Evolutionary conservation across 768 basidiomycete species (phyloP), one percentile per base, ranked within the genome.

Genomic region (Lactarius sp.): DNA sequence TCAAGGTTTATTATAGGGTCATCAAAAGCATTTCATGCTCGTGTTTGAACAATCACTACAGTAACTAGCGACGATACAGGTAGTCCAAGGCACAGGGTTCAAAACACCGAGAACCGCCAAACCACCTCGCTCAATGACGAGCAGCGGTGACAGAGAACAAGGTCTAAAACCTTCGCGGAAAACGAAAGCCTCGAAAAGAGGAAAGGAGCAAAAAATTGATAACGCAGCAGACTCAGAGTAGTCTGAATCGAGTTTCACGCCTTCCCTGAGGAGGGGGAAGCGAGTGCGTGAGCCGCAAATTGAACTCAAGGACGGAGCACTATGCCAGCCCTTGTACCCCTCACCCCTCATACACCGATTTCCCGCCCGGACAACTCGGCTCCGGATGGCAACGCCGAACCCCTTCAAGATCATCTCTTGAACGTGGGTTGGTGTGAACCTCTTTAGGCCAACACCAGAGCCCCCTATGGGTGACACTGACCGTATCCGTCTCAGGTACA

Each of bases 241-340:
- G 83, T 85, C 83, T 83, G 83, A 85, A 83, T 85, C 81, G 81
- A 85, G 83, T 82, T 81, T 72, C 77, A 73, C 72, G 61, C 54
- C n/a, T 39, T 49, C 50, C 51, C 42, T 4, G 27, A 58, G 55
- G 64, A n/a, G 27, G 58, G 55, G 64, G 68, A 65, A 61, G 59
- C 50, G 37, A 69, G 46, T 39, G 46, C 71, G 74, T 77, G 81
- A 77, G 81, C 83, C 79, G 81, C 84, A 81, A 85, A 85, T 82
- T 84, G 81, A 77, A 83, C 85, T 85, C 67, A 85, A 86, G 82
- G 78, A 78, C 77, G 71, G 54, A 69, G 67, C 62, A 59, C 62
- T 46, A 57, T 51, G 20, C 56, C 37, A 27, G 47, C 63, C 53
- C 58, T 27, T 61, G 57, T 41, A 20, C 52, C 61, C 41, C 59